Base-by-base conservation (phyloP, 2,329 filamentous ascomycete genomes). In the Bipolaris zeicola region DNA sequence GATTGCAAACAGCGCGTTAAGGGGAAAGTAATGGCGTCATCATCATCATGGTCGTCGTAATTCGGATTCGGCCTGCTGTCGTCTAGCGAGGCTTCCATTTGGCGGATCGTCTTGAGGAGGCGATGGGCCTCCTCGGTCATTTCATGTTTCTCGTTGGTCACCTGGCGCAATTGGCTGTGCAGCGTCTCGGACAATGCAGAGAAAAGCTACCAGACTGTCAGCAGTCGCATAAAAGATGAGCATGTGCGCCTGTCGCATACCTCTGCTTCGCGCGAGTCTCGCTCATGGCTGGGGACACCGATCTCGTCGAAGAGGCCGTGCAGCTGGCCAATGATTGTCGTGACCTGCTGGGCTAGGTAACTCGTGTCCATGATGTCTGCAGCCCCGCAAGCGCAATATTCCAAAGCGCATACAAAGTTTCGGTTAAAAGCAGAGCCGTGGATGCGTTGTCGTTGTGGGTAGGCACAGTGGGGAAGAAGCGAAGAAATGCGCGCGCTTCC, bases 231-330 rank as follows among this genome's bases (percentile, higher is more conserved):
- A 20, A 14, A 28, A 37, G 13, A 28, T 31, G 39, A 34, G 1
- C 18, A 11, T n/a, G 6, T 20, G 34, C 33, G 10, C 4, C 8
- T n/a, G 7, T 20, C 22, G 51, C 57, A 57, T 81, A 96, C 93
- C 87, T 97, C 92, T 74, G 91, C 86, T 75, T 98, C 94, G 70
- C 95, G 85, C 47, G 86, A 84, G 74, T 98, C 92, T 71, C 95
- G 90, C 77, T 98, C 95, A 87, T 96, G 92, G 71, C 82, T 87
- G 26, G 94, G 87, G n/a, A 99, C 90, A 57, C 95, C 95, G 71
- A 99, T 99, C 75, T 99, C 94, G 76, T 99, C 95, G 72, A 97
- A 99, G 55, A 98, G 85, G 64, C 90, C 90, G 78, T 98, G 94
- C 59, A 99, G 85, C 79, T 97, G 92, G 77, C 87, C 87, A 75